Evolutionary conservation across 1,139 yeast genomes (phyloP).

Genomic region (Kluyveromyces marxianus): DNA sequence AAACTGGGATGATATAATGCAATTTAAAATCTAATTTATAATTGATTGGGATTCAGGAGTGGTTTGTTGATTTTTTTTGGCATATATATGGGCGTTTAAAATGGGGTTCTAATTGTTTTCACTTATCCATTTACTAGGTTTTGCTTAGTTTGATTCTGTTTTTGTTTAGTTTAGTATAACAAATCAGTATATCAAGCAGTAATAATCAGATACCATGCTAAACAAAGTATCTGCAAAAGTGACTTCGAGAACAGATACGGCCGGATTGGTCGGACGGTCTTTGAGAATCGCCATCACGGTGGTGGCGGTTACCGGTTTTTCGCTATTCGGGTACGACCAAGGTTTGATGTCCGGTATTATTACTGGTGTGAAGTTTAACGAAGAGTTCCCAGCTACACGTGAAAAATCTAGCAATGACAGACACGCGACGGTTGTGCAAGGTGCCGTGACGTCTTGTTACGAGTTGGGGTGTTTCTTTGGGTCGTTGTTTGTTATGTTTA

Average conservation of each 20-base stretch:
- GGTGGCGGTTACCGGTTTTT: conserved; percentile 58
- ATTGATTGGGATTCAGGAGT: too few species aligned
- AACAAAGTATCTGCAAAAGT: background rate
- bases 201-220: background rate
- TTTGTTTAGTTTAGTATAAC: too few species aligned
- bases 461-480: conserved; percentile 76
- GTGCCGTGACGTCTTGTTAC: conserved; percentile 65
- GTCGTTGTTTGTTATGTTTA: conserved; percentile 53
- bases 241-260: conserved; percentile 18
- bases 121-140: too few species aligned
- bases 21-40: too few species aligned
- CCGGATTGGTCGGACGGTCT: conserved; percentile 33
- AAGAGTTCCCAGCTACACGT: conserved; percentile 49
- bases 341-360: conserved; percentile 72
- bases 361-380: conserved; percentile 51
- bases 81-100: too few species aligned
- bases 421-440: conserved; percentile 45
- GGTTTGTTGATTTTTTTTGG: too few species aligned
- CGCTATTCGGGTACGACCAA: conserved; percentile 73
- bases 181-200: too few species aligned
- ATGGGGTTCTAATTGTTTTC: too few species aligned
- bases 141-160: too few species aligned
- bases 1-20: too few species aligned
- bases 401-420: conserved; percentile 27
- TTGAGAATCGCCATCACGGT: conserved; percentile 43